phyloP scores from a whole-genome alignment of 257 asterid genomes.

The Osmanthus fragrans region DNA sequence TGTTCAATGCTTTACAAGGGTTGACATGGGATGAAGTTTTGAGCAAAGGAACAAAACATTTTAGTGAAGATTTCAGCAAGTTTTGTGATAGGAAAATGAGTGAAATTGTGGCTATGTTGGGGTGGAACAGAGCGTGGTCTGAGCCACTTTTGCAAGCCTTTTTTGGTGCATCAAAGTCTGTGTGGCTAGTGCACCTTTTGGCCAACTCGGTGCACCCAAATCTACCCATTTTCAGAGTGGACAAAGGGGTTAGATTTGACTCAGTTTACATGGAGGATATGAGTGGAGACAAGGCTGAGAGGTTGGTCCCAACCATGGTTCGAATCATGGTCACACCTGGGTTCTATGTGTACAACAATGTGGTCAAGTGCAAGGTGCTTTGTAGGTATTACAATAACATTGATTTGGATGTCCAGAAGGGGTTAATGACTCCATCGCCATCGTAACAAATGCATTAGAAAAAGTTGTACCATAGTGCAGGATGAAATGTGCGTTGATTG shows the following conservation, averaged over 20 bases:
- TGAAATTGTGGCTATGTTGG: constrained; percentile 84
- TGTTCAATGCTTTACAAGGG: constrained; percentile 53
- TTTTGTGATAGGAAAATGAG: constrained; percentile 97
- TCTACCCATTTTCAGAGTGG: constrained; percentile 79
- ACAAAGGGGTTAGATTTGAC: constrained; percentile 66
- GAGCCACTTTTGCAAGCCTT: constrained; percentile 87
- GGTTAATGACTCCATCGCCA: constrained; percentile 59
- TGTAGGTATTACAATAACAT: constrained; percentile 67
- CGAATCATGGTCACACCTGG: constrained; percentile 97
- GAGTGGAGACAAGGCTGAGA: constrained; percentile 72
- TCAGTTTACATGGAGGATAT: constrained; percentile 94
- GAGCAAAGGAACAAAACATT: constrained; percentile 77
- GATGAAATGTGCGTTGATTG: not conserved
- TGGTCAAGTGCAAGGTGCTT: constrained; percentile 92
- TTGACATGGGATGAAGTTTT: constrained; percentile 89
- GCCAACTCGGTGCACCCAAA: constrained; percentile 87
- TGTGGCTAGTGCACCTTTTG: constrained; percentile 89
- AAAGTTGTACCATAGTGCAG: not conserved
- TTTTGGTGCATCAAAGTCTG: constrained; percentile 83
- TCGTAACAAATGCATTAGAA: constrained; percentile 14
- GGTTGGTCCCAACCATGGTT: constrained; percentile 63
- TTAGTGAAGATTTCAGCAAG: constrained; percentile 85
- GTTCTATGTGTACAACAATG: constrained; percentile 83
- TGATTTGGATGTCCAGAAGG: constrained; percentile 34
- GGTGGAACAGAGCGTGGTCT: constrained; percentile 97